Conservation (phyloP, 345 rosid species). For the Dipteronia sinensis region DNA sequence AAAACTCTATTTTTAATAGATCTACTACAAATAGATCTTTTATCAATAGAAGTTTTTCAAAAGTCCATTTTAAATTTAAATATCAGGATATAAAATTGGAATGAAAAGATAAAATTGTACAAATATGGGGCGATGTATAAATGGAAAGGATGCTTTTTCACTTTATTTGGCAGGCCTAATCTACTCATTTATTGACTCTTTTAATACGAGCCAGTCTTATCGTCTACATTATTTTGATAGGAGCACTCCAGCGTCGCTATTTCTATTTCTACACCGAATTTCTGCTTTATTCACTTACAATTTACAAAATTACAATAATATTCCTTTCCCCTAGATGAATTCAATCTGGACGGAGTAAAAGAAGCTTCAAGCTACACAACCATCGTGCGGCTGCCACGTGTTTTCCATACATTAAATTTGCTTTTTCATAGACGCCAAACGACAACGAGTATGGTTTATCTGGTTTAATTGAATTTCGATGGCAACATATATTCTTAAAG, state of each 20-base stretch:
- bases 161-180: background rate
- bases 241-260: background rate
- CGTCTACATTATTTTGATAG: background rate
- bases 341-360: conserved; percentile 1
- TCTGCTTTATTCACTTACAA: conserved; percentile 15
- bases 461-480: background rate
- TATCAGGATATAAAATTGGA: too few relatives aligned
- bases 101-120: background rate
- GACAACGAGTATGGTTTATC: background rate
- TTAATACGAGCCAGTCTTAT: background rate
- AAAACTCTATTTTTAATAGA: too few relatives aligned
- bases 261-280: conserved; percentile 1
- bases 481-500: background rate
- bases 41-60: too few relatives aligned
- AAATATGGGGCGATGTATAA: background rate
- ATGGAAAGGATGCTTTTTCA: background rate
- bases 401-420: background rate
- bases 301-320: background rate
- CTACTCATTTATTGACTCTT: background rate
- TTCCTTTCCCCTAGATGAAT: background rate
- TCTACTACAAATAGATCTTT: too few relatives aligned
- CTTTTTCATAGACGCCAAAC: background rate
- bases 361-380: too few relatives aligned
- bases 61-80: too few relatives aligned
- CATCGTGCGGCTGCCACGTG: conserved; percentile 1